Conservation (phyloP, 345 rosid genomes). For the Lepidium africanum region DNA sequence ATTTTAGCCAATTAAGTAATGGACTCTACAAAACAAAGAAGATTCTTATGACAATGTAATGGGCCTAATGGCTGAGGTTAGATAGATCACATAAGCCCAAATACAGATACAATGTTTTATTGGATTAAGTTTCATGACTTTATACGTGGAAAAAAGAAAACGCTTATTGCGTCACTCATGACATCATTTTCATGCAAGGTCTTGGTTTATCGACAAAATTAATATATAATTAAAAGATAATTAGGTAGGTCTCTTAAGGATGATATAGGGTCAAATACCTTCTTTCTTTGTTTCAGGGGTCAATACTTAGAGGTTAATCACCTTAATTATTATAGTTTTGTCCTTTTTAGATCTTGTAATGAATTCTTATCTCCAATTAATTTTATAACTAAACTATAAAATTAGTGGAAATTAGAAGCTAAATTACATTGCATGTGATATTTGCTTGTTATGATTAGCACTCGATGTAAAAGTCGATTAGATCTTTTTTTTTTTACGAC, state of each 20-base stretch:
- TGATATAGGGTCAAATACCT: slow-evolving; percentile 27
- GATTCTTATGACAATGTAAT: background rate
- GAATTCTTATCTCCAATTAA: background rate
- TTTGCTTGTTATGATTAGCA: slow-evolving; percentile 9
- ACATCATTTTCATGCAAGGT: slow-evolving; percentile 20
- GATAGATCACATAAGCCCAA: background rate
- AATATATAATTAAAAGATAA: background rate
- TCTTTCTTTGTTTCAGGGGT: slow-evolving; percentile 26
- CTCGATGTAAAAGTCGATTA: background rate
- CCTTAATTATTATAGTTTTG: background rate
- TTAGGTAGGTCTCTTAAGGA: slow-evolving; percentile 23
- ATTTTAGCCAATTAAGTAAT: background rate
- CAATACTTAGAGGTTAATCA: slow-evolving; percentile 2
- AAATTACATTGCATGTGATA: slow-evolving; percentile 17
- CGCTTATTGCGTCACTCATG: slow-evolving; percentile 19
- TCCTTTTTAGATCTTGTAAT: slow-evolving; percentile 4
- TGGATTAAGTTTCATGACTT: background rate
- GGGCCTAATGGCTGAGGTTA: background rate
- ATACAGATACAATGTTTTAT: background rate
- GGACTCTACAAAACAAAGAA: background rate
- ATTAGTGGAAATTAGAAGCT: background rate
- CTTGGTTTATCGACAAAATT: slow-evolving; percentile 7
- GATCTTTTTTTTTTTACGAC: background rate
- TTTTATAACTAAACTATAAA: background rate
- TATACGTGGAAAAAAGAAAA: slow-evolving; percentile 17